These are phyloP conservation scores for Phycomyces nitens DNA, from an alignment of 192 early-diverging fungal species.

Conservation along the genomic window DNA sequence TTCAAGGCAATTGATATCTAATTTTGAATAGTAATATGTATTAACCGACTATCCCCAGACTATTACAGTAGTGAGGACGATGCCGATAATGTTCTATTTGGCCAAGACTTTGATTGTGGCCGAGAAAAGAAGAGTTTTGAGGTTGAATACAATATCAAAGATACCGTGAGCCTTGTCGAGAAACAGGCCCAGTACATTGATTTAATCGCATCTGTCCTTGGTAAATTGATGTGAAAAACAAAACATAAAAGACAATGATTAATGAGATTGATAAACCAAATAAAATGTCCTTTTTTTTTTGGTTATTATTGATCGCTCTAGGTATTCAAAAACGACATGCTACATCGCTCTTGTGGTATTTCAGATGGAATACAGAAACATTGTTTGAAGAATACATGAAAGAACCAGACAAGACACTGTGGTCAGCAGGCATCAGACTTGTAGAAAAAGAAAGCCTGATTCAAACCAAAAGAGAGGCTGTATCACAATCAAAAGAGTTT, in stretches of 20 bases:
- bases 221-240: constrained; percentile 20
- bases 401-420: constrained; percentile 52
- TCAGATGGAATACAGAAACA: constrained; percentile 85
- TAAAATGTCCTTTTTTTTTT: background rate
- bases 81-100: too few species aligned
- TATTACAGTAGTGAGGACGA: too few species aligned
- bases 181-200: constrained; percentile 64
- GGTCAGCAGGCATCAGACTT: constrained; percentile 56
- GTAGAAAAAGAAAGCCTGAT: background rate
- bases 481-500: constrained; percentile 41
- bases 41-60: too few species aligned
- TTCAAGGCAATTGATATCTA: too few species aligned
- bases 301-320: background rate
- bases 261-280: background rate
- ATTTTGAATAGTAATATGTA: too few species aligned
- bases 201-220: constrained; percentile 74
- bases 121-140: constrained; percentile 65
- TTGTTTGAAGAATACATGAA: constrained; percentile 82
- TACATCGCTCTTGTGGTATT: constrained; percentile 73
- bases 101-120: constrained; percentile 45
- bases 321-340: constrained; percentile 62
- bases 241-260: background rate
- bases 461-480: constrained; percentile 20
- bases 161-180: constrained; percentile 52
- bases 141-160: constrained; percentile 72